Conservation (phyloP, 2,329 filamentous ascomycete species). For the Penicillium fuscoglaucum region DNA sequence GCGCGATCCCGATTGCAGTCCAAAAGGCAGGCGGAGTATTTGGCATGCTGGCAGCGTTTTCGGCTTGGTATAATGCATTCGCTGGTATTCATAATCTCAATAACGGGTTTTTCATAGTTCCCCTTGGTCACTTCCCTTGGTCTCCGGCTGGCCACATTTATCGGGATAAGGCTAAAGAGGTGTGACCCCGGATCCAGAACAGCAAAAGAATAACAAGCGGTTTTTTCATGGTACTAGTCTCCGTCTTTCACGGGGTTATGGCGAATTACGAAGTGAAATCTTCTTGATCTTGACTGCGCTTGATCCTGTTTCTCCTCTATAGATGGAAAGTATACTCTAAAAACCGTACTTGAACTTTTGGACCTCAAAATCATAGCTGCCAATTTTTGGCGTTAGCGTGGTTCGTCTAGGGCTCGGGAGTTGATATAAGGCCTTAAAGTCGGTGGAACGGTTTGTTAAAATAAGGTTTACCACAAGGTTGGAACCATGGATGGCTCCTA, state of each 20-base stretch:
- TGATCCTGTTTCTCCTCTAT: not conserved
- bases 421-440: not conserved
- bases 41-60: conserved; percentile 19
- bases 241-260: not conserved
- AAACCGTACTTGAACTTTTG: not conserved
- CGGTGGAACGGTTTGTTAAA: not conserved
- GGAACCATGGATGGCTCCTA: not conserved
- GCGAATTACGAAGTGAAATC: not conserved
- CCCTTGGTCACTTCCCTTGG: conserved; percentile 25
- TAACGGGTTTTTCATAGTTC: conserved; percentile 23
- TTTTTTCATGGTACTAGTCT: not conserved
- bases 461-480: not conserved
- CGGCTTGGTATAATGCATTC: conserved; percentile 26
- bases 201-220: not conserved
- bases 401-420: not conserved
- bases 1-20: conserved; percentile 4
- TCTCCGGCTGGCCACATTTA: conserved; percentile 16
- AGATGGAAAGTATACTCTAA: not conserved
- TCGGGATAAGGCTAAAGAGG: not conserved
- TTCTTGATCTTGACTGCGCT: not conserved
- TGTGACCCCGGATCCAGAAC: not conserved
- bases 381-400: not conserved
- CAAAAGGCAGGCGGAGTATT: conserved; percentile 19
- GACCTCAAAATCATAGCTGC: not conserved
- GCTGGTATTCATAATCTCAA: conserved; percentile 19